Evolutionary conservation across 164 flowering plant genomes (phyloP).

Genomic region (Warburgia ugandensis): DNA sequence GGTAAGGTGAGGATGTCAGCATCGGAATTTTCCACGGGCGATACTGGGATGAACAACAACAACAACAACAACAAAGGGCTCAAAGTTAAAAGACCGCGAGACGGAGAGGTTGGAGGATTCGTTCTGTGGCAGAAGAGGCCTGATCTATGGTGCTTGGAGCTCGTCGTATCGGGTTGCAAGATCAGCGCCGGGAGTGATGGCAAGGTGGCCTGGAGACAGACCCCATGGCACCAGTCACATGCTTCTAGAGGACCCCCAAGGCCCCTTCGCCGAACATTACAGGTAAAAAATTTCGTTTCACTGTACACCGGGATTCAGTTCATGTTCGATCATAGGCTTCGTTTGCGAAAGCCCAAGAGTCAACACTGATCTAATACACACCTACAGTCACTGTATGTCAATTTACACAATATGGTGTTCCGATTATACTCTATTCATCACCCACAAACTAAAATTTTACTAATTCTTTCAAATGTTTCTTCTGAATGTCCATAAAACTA

Average conservation of each 20-base stretch:
- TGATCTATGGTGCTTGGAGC: slow-evolving; percentile 83
- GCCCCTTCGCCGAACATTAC: slow-evolving; percentile 84
- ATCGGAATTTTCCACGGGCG: slow-evolving; percentile 49
- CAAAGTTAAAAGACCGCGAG: slow-evolving; percentile 31
- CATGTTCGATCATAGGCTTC: too few species aligned
- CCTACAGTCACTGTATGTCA: too few species aligned
- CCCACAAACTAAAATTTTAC: too few species aligned
- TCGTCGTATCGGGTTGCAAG: slow-evolving; percentile 74
- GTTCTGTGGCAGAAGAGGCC: slow-evolving; percentile 92
- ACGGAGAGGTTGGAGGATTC: slow-evolving; percentile 77
- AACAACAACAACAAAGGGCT: slow-evolving; percentile 14
- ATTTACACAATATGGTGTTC: too few species aligned
- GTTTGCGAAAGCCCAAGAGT: too few species aligned
- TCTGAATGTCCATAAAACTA: too few species aligned
- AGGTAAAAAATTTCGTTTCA: slow-evolving; percentile 38
- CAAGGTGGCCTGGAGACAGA: slow-evolving; percentile 89
- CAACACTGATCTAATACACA: too few species aligned
- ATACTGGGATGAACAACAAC: slow-evolving; percentile 5
- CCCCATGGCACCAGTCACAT: slow-evolving; percentile 94
- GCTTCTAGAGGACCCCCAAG: slow-evolving; percentile 91
- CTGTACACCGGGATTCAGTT: too few species aligned
- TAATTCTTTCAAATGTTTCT: too few species aligned
- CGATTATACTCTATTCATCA: too few species aligned
- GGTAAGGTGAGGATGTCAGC: slow-evolving; percentile 77
- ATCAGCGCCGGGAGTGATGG: slow-evolving; percentile 96